These are phyloP conservation scores for Leccinum incarnatum DNA, from an alignment of 768 basidiomycete species.

Conservation along the genomic window DNA sequence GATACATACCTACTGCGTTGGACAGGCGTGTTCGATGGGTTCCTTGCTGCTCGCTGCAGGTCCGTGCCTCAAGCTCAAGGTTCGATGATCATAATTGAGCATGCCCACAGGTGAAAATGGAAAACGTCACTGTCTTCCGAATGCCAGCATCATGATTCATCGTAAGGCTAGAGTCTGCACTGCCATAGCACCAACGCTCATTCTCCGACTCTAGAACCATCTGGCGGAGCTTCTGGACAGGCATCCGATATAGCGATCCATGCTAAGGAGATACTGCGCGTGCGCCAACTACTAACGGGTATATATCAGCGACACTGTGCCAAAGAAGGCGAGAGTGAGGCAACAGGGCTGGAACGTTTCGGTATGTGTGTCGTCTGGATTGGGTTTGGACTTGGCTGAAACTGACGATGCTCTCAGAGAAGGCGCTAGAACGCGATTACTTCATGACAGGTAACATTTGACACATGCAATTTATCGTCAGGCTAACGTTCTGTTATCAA, in stretches of 20 bases:
- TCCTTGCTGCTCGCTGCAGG: constrained; percentile 88
- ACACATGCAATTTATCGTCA: constrained; percentile 16
- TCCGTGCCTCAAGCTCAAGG: constrained; percentile 17
- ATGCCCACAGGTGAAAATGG: constrained; percentile 64
- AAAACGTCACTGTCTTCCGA: constrained; percentile 87
- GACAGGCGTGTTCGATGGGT: constrained; percentile 96
- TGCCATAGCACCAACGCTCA: constrained; percentile 8
- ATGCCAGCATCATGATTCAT: constrained; percentile 98
- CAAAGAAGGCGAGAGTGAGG: constrained; percentile 59
- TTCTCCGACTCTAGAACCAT: constrained; percentile 65
- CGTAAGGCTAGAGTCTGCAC: constrained; percentile 49
- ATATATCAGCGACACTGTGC: constrained; percentile 90
- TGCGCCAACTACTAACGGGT: constrained; percentile 76
- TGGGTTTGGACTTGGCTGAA: constrained; percentile 22
- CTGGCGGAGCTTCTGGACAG: constrained; percentile 93
- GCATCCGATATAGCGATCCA: constrained; percentile 98
- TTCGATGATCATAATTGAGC: constrained; percentile 16
- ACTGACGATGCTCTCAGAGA: constrained; percentile 49
- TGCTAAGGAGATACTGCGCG: constrained; percentile 91
- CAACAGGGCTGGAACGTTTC: constrained; percentile 70
- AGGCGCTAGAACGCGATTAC: constrained; percentile 90
- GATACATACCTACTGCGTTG: constrained; percentile 95
- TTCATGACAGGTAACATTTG: constrained; percentile 77
- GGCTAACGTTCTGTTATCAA: constrained; percentile 31
- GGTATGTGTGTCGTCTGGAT: constrained; percentile 46